Conservation (phyloP, 148 eudicot species). For the Rheum nobile region DNA sequence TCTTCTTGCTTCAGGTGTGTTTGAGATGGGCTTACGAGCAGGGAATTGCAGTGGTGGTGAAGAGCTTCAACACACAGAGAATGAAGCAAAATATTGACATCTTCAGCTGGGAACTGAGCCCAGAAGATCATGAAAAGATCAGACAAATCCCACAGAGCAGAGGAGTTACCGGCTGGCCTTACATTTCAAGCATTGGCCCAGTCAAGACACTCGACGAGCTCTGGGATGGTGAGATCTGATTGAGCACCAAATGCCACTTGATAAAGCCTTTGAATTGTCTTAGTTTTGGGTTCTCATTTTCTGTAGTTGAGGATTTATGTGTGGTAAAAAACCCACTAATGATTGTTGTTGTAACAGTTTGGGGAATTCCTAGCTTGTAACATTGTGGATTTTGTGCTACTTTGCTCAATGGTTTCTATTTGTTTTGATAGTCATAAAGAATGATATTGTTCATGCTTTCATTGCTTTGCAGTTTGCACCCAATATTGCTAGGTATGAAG, state of each 20-base stretch:
- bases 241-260: neutral
- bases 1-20: slow-evolving; percentile 31
- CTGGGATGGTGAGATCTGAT: slow-evolving; percentile 36
- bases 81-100: slow-evolving; percentile 58
- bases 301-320: neutral
- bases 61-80: slow-evolving; percentile 66
- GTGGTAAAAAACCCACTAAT: no score
- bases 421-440: neutral
- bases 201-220: slow-evolving; percentile 29
- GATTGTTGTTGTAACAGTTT: neutral
- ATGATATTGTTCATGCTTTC: neutral
- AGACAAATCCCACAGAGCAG: slow-evolving; percentile 47
- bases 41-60: slow-evolving; percentile 44
- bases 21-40: slow-evolving; percentile 74
- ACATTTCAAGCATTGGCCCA: slow-evolving; percentile 28
- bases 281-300: no score
- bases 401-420: neutral
- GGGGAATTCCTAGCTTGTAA: neutral
- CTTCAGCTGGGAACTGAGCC: slow-evolving; percentile 51
- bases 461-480: no score
- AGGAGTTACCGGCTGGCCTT: slow-evolving; percentile 43
- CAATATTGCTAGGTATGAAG: no score
- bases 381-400: neutral
- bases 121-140: slow-evolving; percentile 44
- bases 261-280: neutral